Base-by-base conservation (phyloP, 441 rosid genomes). In the Gossypium lobatum region DNA sequence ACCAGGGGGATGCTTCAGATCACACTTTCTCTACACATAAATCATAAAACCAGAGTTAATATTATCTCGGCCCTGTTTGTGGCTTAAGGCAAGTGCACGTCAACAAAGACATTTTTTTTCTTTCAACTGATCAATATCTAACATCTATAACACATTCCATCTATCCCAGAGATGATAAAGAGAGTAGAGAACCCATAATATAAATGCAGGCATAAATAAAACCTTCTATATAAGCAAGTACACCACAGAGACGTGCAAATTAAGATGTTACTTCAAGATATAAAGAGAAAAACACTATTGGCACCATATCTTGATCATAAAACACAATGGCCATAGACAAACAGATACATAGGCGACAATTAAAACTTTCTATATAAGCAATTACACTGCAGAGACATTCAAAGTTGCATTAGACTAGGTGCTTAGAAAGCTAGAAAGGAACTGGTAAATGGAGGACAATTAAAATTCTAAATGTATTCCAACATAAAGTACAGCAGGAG, bases 1-100 rank as follows among this genome's bases (percentile, higher is more conserved):
- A 37, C 98, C 99, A 69, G 99, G 99, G 21, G 97, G 99, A 74
- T 96, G 97, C 86, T 96, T 93, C 65, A 93, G 86, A 84, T 96
- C 99, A 76, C 99, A 96, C 83, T 96, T 96, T 97, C 81, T 91
- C 98, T 95, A 75, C 59, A 79, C 39, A 73, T 37, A 25, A 31
- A 73, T 63, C 61, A 57, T 11, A 21, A 69, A 68, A 34, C 61
- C 20, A 66, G n/a, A 9, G 46, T 74, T 39, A 74, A 54, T 55
- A 54, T 17, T 37, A 45, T 18, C 18, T n/a, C 7, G 21, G 66
- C 14, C 26, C 16, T 21, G 9, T 42, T 39, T 16, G 9, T 23
- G 34, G 17, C 46, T 52, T 52, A 26, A 9, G 45, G 46, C 59
- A 68, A 20, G 10, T n/a, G 9, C 42, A 37, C 42, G 1, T 34